Evolutionary conservation across 352 stramenopile species (phyloP).

Genomic region (Phytophthora agathidicida): DNA sequence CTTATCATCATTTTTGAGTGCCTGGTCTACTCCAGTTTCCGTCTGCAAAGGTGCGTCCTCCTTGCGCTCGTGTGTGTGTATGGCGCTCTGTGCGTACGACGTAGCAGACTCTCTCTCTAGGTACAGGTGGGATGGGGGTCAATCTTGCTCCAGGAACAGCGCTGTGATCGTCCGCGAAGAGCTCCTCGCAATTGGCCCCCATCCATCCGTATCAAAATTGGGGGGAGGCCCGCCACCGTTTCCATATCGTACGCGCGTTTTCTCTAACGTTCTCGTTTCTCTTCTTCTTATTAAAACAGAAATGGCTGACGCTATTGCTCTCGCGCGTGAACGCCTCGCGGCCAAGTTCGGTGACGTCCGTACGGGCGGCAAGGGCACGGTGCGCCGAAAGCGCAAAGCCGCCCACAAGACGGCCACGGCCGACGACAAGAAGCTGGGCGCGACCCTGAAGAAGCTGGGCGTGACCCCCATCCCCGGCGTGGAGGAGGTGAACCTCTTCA

Average conservation of each 20-base stretch:
- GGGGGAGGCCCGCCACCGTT: neutral
- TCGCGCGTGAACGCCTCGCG: constrained; percentile 84
- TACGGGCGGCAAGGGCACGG: constrained; percentile 96
- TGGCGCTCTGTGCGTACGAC: neutral
- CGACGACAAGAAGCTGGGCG: constrained; percentile 98
- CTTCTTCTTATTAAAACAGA: constrained; percentile 19
- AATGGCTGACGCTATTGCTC: constrained; percentile 90
- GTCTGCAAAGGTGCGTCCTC: constrained; percentile 40
- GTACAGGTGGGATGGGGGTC: neutral
- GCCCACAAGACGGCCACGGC: constrained; percentile 92
- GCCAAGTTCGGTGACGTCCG: constrained; percentile 90
- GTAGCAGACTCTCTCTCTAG: neutral
- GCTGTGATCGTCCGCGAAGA: too few relatives aligned
- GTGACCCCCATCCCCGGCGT: constrained; percentile 98
- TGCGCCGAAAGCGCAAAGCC: constrained; percentile 97
- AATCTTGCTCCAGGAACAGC: too few relatives aligned
- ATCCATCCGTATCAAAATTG: neutral
- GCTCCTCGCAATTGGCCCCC: too few relatives aligned
- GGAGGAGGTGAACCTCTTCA: constrained; percentile 99
- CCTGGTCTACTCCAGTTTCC: constrained; percentile 62
- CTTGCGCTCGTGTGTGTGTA: neutral
- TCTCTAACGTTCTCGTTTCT: too few relatives aligned
- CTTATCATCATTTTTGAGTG: constrained; percentile 65
- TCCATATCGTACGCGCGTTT: too few relatives aligned
- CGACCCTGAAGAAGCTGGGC: constrained; percentile 98